These are phyloP conservation scores for Naganishia kalamii DNA, from an alignment of 768 basidiomycete genomes.

Conservation along the genomic window DNA sequence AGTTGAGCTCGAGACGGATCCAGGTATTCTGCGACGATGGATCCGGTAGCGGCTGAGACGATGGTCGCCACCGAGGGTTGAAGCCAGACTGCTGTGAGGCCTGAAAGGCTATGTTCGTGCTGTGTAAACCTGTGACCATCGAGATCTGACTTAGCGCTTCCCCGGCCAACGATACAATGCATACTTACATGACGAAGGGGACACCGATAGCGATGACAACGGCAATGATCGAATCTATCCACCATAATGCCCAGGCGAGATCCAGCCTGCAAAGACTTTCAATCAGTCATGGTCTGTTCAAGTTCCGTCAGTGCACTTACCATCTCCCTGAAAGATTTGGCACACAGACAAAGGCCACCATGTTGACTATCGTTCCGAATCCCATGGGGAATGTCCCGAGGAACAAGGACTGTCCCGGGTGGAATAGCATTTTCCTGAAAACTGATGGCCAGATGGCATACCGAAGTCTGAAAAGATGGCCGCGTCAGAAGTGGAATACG, in stretches of 20 bases:
- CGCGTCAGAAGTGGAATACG: not conserved
- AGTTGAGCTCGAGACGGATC: slow-evolving; percentile 53
- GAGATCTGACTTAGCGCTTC: not conserved
- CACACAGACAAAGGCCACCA: slow-evolving; percentile 33
- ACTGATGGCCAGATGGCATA: slow-evolving; percentile 40
- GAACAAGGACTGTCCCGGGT: slow-evolving; percentile 37
- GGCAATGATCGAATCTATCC: slow-evolving; percentile 59
- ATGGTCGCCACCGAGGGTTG: slow-evolving; percentile 69
- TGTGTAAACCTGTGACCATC: slow-evolving; percentile 52
- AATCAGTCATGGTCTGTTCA: not conserved
- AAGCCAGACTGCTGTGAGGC: slow-evolving; percentile 63
- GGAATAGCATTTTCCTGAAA: slow-evolving; percentile 28
- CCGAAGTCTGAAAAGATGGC: slow-evolving; percentile 27
- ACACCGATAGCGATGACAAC: slow-evolving; percentile 58
- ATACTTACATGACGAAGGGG: slow-evolving; percentile 61
- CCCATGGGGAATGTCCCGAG: slow-evolving; percentile 45
- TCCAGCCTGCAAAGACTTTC: not conserved
- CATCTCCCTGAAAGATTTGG: slow-evolving; percentile 1
- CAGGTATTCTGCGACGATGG: slow-evolving; percentile 55
- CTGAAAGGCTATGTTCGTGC: slow-evolving; percentile 57
- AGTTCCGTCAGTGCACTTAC: not conserved
- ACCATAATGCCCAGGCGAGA: slow-evolving; percentile 60
- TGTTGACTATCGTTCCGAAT: slow-evolving; percentile 43
- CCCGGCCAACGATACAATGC: not conserved
- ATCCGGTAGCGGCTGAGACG: slow-evolving; percentile 65